A percentile compares a stretch with the other conserved stretches of the same genome.
Evolutionary conservation across 345 rosid species (phyloP).

Genomic region (Ricinus communis): DNA sequence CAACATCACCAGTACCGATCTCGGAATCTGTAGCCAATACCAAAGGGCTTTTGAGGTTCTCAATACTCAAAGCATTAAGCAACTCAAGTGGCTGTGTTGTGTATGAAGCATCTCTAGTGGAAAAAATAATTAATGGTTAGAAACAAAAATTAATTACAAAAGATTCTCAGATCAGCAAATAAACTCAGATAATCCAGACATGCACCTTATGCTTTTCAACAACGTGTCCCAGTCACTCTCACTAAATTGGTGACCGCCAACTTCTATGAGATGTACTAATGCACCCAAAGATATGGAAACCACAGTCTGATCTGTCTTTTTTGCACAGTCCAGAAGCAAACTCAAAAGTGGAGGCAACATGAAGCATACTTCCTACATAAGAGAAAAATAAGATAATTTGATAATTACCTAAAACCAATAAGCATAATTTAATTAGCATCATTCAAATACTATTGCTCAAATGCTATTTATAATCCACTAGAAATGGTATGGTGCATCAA

Average conservation of each 20-base stretch:
- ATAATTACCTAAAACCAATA: slow-evolving; percentile 14
- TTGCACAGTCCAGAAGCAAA: slow-evolving; percentile 94
- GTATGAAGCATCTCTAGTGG: slow-evolving; percentile 85
- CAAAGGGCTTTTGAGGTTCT: slow-evolving; percentile 39
- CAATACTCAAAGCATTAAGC: slow-evolving; percentile 72
- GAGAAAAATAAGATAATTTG: slow-evolving; percentile 15
- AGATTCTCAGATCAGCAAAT: neutral
- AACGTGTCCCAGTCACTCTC: slow-evolving; percentile 95
- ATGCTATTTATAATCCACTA: neutral
- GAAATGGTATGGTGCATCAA: neutral
- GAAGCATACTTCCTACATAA: slow-evolving; percentile 88
- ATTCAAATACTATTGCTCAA: neutral
- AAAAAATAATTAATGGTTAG: slow-evolving; percentile 19
- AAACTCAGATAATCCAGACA: slow-evolving; percentile 11
- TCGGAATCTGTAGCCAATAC: slow-evolving; percentile 48
- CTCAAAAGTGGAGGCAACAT: slow-evolving; percentile 94
- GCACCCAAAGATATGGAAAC: slow-evolving; percentile 97
- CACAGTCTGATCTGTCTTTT: slow-evolving; percentile 93
- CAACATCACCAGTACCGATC: slow-evolving; percentile 40
- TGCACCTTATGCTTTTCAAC: slow-evolving; percentile 92
- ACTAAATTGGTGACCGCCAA: slow-evolving; percentile 97
- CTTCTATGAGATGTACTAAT: slow-evolving; percentile 93
- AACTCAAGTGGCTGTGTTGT: slow-evolving; percentile 97
- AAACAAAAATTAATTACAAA: slow-evolving; percentile 1
- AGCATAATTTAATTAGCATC: neutral